Evolutionary conservation across 768 basidiomycete genomes (phyloP), one percentile per base, ranked within the genome.

Genomic region (Russula abietina): DNA sequence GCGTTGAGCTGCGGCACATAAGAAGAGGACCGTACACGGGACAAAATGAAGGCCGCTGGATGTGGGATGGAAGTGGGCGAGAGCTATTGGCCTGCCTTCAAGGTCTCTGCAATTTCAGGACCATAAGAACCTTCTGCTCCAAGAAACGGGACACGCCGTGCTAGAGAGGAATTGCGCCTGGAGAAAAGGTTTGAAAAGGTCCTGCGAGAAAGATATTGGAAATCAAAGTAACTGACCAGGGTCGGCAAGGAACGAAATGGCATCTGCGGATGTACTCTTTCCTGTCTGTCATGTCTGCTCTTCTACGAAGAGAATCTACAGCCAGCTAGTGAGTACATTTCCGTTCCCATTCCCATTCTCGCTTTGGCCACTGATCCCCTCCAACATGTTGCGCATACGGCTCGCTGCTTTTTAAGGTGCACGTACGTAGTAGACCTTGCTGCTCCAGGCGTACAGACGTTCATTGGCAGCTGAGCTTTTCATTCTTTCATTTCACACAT

Each of bases 141-240:
- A n/a, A 99, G 82, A 77, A 98, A 99, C 66, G 91, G 88, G 51
- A 98, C 82, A 56, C 91, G 85, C 72, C 96, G 91, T 1, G 89
- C 80, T 32, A 96, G 75, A 1, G 93, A 80, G 3, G 93, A 90
- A 39, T 70, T 88, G 86, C 0, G 88, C 80, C 93, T 96, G 46
- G 19, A 54, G 48, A 17, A 56, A 28, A 30, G 55, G 65, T 66
- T 63, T n/a, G 70, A 59, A 57, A 22, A 19, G 60, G 2, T 10
- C 5, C 3, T 9, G 11, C 4, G 26, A 39, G 3, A 8, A 12
- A 33, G 57, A 6, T 9, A 54, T 4, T 32, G 7, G 19, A n/a
- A n/a, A n/a, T n/a, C n/a, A n/a, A 26, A 11, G 43, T 50, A n/a
- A 32, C 49, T 56, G 68, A 87, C 93, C 76, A 53, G 88, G 85